Conservation (phyloP, 2,329 filamentous ascomycete species). For the Pseudogymnoascus sp. region DNA sequence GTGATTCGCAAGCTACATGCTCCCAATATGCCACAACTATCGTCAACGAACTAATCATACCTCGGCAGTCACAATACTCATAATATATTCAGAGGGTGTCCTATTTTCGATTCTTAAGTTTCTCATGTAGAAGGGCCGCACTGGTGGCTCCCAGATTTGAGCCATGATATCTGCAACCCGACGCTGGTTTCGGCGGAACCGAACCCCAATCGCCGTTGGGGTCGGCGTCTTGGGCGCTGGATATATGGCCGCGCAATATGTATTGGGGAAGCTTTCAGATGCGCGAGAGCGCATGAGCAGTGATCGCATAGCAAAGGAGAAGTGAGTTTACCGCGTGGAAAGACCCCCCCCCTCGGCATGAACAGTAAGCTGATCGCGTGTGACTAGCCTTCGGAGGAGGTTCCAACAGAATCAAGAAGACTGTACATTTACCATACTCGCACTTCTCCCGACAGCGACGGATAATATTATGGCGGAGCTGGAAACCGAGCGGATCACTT, state of each 20-base stretch:
- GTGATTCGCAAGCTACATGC: neutral
- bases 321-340: conserved; percentile 48
- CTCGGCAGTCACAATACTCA: neutral
- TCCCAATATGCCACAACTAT: neutral
- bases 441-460: conserved; percentile 82
- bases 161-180: conserved; percentile 63
- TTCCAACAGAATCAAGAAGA: conserved; percentile 99
- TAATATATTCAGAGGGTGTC: neutral
- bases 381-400: conserved; percentile 71
- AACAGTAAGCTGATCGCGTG: conserved; percentile 14
- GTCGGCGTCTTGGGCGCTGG: conserved; percentile 80
- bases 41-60: neutral
- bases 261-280: conserved; percentile 82
- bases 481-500: conserved; percentile 85
- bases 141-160: conserved; percentile 8
- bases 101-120: neutral
- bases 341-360: neutral
- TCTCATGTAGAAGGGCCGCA: conserved; percentile 5
- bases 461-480: conserved; percentile 81
- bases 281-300: conserved; percentile 94
- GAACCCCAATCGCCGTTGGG: conserved; percentile 80
- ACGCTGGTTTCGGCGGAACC: conserved; percentile 88
- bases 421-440: conserved; percentile 96
- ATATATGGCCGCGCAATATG: conserved; percentile 89
- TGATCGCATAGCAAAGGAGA: conserved; percentile 92